Evolutionary conservation across 805 yeast genomes (phyloP).

Genomic region (Ogataea angusta): DNA sequence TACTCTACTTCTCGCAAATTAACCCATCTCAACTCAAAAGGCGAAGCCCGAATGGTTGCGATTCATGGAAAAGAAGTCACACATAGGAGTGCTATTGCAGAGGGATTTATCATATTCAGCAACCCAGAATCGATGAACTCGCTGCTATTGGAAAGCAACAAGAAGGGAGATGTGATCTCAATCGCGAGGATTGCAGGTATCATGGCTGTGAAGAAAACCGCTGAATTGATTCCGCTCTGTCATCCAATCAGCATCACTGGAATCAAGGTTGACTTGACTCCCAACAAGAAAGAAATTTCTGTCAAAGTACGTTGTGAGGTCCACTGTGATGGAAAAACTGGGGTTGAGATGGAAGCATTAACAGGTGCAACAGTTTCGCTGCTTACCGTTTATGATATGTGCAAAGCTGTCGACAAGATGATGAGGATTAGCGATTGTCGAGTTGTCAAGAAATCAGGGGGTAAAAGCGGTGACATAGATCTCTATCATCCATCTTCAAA

Average conservation of each 20-base stretch:
- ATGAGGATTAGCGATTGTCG: slow-evolving; percentile 40
- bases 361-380: slow-evolving; percentile 43
- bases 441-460: slow-evolving; percentile 44
- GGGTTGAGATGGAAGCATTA: slow-evolving; percentile 58
- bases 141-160: slow-evolving; percentile 36
- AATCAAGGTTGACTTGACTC: slow-evolving; percentile 33
- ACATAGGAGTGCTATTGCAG: slow-evolving; percentile 41
- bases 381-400: slow-evolving; percentile 54
- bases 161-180: slow-evolving; percentile 51
- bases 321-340: slow-evolving; percentile 48
- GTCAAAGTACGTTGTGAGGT: slow-evolving; percentile 38
- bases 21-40: slow-evolving; percentile 39
- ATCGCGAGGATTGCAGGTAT: slow-evolving; percentile 49
- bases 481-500: neutral
- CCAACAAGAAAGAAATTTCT: slow-evolving; percentile 17
- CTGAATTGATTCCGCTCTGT: slow-evolving; percentile 47
- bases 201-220: slow-evolving; percentile 48
- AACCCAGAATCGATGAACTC: slow-evolving; percentile 30
- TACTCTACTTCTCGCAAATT: slow-evolving; percentile 17
- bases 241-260: slow-evolving; percentile 46
- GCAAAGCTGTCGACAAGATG: slow-evolving; percentile 51
- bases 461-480: slow-evolving; percentile 32
- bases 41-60: slow-evolving; percentile 46
- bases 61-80: slow-evolving; percentile 39
- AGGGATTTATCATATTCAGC: slow-evolving; percentile 41